phyloP scores from a whole-genome alignment of 257 asterid genomes.

The Capsicum baccatum region DNA sequence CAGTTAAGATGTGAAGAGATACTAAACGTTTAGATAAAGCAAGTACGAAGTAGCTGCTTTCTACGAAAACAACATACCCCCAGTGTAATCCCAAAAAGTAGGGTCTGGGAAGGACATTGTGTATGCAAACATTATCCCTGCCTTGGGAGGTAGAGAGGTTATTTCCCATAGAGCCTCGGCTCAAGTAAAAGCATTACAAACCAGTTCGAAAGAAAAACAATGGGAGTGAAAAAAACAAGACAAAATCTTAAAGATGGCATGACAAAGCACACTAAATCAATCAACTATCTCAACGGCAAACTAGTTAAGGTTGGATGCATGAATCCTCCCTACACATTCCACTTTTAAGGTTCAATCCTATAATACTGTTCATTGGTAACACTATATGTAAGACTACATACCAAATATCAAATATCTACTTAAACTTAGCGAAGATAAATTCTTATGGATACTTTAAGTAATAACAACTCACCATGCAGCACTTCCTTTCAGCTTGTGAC shows the following conservation, averaged over 20 bases:
- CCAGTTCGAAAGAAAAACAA: no score
- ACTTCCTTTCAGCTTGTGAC: slow-evolving; percentile 58
- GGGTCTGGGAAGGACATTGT: no score
- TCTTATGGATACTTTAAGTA: not conserved
- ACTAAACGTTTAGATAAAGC: not conserved
- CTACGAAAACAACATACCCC: no score
- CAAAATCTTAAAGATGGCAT: no score
- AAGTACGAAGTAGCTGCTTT: not conserved
- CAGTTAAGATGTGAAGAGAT: not conserved
- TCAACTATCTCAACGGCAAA: not conserved
- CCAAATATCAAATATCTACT: not conserved
- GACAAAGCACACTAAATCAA: not conserved
- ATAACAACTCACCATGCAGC: slow-evolving; percentile 47
- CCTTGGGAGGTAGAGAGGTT: no score
- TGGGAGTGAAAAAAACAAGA: no score
- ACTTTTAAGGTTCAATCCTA: not conserved
- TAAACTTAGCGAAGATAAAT: not conserved
- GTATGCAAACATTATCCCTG: no score
- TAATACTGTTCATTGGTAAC: not conserved
- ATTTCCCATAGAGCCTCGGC: no score
- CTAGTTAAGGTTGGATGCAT: no score
- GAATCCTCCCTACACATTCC: not conserved
- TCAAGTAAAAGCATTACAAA: no score
- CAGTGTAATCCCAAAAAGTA: no score
- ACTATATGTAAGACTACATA: not conserved